These are phyloP conservation scores for Aspergillus coremiiformis DNA, from an alignment of 495 filamentous ascomycete species.

Conservation along the genomic window DNA sequence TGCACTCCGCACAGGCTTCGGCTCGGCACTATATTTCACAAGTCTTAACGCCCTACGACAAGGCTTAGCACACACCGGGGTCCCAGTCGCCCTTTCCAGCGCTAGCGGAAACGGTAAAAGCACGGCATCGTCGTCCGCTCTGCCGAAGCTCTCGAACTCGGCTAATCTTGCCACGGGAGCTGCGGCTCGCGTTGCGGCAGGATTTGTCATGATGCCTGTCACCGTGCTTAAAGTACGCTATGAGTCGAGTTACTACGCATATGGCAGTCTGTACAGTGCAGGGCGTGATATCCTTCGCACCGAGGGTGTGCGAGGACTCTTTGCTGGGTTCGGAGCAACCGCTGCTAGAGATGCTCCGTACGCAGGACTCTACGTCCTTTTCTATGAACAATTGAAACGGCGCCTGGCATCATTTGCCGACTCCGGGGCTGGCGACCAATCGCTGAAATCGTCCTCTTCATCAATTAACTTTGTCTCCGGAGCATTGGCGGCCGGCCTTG, in stretches of 20 bases:
- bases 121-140: slow-evolving; percentile 54
- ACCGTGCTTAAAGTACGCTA: slow-evolving; percentile 97
- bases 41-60: slow-evolving; percentile 76
- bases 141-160: slow-evolving; percentile 77
- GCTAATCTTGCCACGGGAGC: slow-evolving; percentile 84
- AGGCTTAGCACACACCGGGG: slow-evolving; percentile 45
- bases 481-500: slow-evolving; percentile 67
- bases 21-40: slow-evolving; percentile 91
- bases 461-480: slow-evolving; percentile 81
- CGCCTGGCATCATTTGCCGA: slow-evolving; percentile 40
- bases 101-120: slow-evolving; percentile 9
- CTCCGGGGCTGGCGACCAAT: not conserved
- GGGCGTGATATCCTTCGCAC: slow-evolving; percentile 62
- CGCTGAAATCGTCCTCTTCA: slow-evolving; percentile 42
- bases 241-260: slow-evolving; percentile 76
- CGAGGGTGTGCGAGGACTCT: slow-evolving; percentile 79
- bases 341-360: slow-evolving; percentile 92
- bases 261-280: slow-evolving; percentile 68
- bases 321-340: slow-evolving; percentile 88
- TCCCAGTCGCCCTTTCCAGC: slow-evolving; percentile 18
- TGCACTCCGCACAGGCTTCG: slow-evolving; percentile 84
- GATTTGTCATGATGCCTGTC: slow-evolving; percentile 90
- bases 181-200: slow-evolving; percentile 72
- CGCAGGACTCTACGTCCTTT: slow-evolving; percentile 86
- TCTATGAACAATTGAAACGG: slow-evolving; percentile 86